Evolutionary conservation across 345 rosid species (phyloP).

Genomic region (Brassica nigra): DNA sequence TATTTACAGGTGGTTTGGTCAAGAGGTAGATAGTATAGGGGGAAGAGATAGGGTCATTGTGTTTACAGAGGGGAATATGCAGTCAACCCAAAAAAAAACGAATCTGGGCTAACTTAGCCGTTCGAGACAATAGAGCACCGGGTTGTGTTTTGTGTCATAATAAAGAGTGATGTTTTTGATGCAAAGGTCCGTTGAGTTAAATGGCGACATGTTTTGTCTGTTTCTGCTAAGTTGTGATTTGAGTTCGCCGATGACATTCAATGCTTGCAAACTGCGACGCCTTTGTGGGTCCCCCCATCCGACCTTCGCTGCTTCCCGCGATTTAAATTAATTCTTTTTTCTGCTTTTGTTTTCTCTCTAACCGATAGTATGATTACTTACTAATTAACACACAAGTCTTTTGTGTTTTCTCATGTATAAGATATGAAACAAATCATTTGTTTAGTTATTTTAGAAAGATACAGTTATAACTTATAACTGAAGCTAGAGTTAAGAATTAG

Average conservation of each 20-base stretch:
- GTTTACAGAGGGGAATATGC: too few relatives aligned
- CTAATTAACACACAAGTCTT: not conserved
- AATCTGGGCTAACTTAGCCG: constrained; percentile 24
- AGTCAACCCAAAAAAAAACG: not conserved
- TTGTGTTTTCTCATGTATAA: not conserved
- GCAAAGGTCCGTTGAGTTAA: constrained; percentile 31
- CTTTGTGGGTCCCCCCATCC: constrained; percentile 37
- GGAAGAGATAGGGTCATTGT: too few relatives aligned
- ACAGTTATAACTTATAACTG: not conserved
- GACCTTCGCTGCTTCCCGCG: constrained; percentile 30
- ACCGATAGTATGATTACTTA: not conserved
- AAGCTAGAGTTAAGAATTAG: not conserved
- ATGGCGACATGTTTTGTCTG: constrained; percentile 45
- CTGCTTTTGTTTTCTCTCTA: not conserved
- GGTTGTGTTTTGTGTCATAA: not conserved
- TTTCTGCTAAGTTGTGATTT: constrained; percentile 13
- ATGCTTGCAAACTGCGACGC: constrained; percentile 29
- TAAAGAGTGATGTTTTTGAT: constrained; percentile 23
- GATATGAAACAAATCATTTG: not conserved
- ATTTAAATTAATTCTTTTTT: not conserved
- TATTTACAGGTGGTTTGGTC: too few relatives aligned
- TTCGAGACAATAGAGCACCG: constrained; percentile 9
- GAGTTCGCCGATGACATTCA: constrained; percentile 29
- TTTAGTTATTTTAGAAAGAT: not conserved
- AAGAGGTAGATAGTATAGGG: too few relatives aligned